These are phyloP conservation scores for Podospora appendiculata DNA, from an alignment of 495 filamentous ascomycete genomes.

Conservation along the genomic window DNA sequence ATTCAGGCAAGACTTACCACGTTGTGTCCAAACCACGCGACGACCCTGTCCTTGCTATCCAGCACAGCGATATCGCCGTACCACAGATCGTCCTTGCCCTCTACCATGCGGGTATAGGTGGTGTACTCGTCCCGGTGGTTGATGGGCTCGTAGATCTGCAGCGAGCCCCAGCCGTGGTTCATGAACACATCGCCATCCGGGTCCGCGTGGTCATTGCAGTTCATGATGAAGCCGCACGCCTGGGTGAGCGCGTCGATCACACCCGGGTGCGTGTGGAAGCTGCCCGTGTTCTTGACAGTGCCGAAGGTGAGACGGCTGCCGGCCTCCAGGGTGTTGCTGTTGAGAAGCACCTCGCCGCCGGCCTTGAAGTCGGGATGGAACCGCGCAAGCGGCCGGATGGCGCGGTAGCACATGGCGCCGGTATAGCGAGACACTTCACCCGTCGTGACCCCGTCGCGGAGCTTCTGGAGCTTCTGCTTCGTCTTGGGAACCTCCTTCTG, in stretches of 20 bases:
- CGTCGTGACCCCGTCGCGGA: background rate
- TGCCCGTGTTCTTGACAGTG: slow-evolving; percentile 30
- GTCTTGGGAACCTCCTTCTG: background rate
- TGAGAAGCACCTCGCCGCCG: slow-evolving; percentile 61
- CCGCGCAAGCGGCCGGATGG: slow-evolving; percentile 56
- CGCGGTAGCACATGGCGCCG: slow-evolving; percentile 46
- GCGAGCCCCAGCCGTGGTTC: slow-evolving; percentile 54
- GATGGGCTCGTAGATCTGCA: slow-evolving; percentile 52
- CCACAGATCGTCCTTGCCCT: background rate
- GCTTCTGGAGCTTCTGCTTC: background rate
- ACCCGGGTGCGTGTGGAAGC: slow-evolving; percentile 55
- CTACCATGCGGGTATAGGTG: slow-evolving; percentile 47
- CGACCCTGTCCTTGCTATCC: slow-evolving; percentile 20
- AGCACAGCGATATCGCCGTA: background rate
- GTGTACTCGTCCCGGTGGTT: slow-evolving; percentile 52
- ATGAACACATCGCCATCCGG: slow-evolving; percentile 51
- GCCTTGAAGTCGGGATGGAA: slow-evolving; percentile 50
- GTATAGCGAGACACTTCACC: background rate
- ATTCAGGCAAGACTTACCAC: background rate
- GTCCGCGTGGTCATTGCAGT: slow-evolving; percentile 58
- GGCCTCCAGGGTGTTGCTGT: slow-evolving; percentile 58
- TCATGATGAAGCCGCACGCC: slow-evolving; percentile 63
- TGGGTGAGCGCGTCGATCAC: slow-evolving; percentile 59
- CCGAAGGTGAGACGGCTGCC: slow-evolving; percentile 55
- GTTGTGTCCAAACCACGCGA: slow-evolving; percentile 17